These are phyloP conservation scores for Circinella umbellata DNA, from an alignment of 371 early-diverging fungal genomes.

Conservation along the genomic window DNA sequence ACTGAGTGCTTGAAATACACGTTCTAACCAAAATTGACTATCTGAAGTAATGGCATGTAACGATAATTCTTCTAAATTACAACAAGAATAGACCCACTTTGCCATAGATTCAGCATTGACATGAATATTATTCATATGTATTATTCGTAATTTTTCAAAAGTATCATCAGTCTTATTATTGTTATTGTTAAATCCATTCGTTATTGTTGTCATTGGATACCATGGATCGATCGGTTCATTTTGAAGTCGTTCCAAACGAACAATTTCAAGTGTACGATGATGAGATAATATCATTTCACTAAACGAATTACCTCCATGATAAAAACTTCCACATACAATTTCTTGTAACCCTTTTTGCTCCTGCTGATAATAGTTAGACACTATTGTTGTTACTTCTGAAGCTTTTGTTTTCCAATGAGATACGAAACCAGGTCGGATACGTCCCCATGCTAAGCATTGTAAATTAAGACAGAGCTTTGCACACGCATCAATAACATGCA, in stretches of 20 bases:
- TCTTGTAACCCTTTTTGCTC: not conserved
- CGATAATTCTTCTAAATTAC: not conserved
- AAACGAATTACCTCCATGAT: constrained; percentile 2
- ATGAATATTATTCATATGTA: constrained; percentile 1
- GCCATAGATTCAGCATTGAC: not conserved
- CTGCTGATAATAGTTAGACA: not conserved
- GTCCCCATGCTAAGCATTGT: constrained; percentile 1
- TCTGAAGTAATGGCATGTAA: not conserved
- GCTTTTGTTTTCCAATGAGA: constrained; percentile 2
- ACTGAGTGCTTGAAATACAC: not conserved
- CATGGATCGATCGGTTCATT: not conserved
- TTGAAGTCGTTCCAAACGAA: not conserved
- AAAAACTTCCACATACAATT: constrained; percentile 3
- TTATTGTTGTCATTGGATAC: not conserved
- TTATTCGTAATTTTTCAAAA: not conserved
- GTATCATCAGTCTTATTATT: too few species aligned
- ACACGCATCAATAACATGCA: not conserved
- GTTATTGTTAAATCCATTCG: too few species aligned
- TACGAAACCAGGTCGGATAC: not conserved
- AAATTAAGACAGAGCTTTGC: not conserved
- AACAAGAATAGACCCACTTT: not conserved
- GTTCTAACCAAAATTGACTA: not conserved
- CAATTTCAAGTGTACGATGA: not conserved
- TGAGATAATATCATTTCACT: not conserved
- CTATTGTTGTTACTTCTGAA: not conserved